Evolutionary conservation across 2,329 filamentous ascomycete genomes (phyloP), one percentile per base, ranked within the genome.

Genomic region (Exophiala bonariae): DNA sequence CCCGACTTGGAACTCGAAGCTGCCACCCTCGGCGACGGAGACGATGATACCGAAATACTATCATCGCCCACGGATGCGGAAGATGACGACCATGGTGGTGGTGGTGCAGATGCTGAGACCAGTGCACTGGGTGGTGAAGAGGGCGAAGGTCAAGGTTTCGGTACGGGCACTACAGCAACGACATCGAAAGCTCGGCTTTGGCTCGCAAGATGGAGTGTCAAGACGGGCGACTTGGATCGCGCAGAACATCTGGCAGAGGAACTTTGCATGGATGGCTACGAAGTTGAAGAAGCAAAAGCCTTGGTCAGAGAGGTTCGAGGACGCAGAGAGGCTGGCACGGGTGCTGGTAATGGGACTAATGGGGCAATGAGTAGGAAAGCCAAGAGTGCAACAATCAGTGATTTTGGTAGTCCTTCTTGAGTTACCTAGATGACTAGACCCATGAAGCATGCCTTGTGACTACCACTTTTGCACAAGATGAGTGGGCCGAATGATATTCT

Each of bases 201-300:
- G 93, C 80, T 99, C 47, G 93, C 93, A 13, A 82, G 83, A 46
- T 86, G 85, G 71, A 86, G 89, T 10, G 86, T 95, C 71, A 78
- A 81, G 30, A 80, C 79, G 9, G 83, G 83, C 31, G 89, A 96
- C 66, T 88, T 88, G 59, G 75, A 78, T 23, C 80, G 86, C 16
- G 89, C 89, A 3, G 86, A 87, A 69, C 82, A 89, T 53, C 72
- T 97, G 33, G 91, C 90, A 1, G 89, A 85, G 52, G 93, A 99
- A 69, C 74, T 99, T 36, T 96, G 91, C 65, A 89, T 96, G 68
- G 93, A 99, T 67, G 93, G 93, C 0, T 85, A 95, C 19, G 93
- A 97, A 68, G 89, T 97, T 2, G 93, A 99, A 65, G 93, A 99
- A 68, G 93, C 93, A 20, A 97, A 97, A 71, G 89, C 90, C 3